Evolutionary conservation across 441 rosid genomes (phyloP).

Genomic region (Raphanus hybrid): DNA sequence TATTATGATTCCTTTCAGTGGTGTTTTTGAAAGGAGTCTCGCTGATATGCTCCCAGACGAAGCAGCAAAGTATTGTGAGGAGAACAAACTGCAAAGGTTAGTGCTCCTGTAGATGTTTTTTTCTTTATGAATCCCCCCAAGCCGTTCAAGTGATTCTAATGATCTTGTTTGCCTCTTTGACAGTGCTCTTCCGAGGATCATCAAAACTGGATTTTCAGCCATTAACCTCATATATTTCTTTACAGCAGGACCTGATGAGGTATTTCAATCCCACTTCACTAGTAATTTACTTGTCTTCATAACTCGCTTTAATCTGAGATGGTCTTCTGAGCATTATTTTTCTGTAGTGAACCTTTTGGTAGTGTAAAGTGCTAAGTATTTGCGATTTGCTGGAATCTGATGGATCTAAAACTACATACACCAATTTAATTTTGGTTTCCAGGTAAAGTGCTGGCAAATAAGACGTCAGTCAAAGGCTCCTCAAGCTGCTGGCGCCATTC

Average conservation of each 20-base stretch:
- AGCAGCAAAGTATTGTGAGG: too few species aligned
- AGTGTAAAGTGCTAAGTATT: too few species aligned
- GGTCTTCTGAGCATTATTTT: conserved; percentile 4
- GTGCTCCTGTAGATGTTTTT: not conserved
- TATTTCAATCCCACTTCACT: conserved; percentile 37
- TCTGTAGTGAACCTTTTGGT: not conserved
- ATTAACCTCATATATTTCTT: too few species aligned
- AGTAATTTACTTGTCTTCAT: not conserved
- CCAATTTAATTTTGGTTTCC: conserved; percentile 38
- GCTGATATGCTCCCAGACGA: conserved; percentile 70
- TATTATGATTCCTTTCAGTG: conserved; percentile 93
- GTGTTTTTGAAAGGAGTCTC: conserved; percentile 77
- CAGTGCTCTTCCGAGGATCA: conserved; percentile 68
- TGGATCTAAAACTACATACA: conserved; percentile 21
- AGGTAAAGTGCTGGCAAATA: conserved; percentile 99
- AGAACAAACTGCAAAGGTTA: too few species aligned
- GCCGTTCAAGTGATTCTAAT: conserved; percentile 8
- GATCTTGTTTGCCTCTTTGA: conserved; percentile 20
- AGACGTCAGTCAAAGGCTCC: conserved; percentile 12
- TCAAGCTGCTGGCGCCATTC: too few species aligned
- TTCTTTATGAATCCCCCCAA: conserved; percentile 8
- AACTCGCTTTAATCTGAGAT: not conserved
- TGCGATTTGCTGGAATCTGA: not conserved
- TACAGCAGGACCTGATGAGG: conserved; percentile 27
- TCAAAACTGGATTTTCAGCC: not conserved